Evolutionary conservation across 768 basidiomycete genomes (phyloP).

Genomic region (Lepiota venenata): DNA sequence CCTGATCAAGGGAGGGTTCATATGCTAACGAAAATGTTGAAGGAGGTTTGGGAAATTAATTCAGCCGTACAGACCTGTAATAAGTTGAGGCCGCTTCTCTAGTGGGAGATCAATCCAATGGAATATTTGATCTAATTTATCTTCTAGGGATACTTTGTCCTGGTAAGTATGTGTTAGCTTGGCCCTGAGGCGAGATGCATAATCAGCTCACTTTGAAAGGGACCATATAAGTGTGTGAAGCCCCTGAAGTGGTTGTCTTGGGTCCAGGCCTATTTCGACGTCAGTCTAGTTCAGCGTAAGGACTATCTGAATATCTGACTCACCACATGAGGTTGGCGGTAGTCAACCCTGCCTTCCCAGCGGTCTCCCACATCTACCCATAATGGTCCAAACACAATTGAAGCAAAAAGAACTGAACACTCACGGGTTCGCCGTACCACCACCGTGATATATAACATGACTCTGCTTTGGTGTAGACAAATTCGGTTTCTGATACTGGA

Average conservation of each 20-base stretch:
- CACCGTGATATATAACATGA: slow-evolving; percentile 67
- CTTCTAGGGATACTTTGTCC: slow-evolving; percentile 61
- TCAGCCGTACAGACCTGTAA: slow-evolving; percentile 50
- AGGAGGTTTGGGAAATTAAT: slow-evolving; percentile 2
- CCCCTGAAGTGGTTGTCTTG: slow-evolving; percentile 61
- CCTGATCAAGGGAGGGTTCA: slow-evolving; percentile 85
- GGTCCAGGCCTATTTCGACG: slow-evolving; percentile 72
- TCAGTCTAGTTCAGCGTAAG: background rate
- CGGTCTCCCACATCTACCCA: slow-evolving; percentile 87
- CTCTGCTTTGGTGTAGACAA: slow-evolving; percentile 65
- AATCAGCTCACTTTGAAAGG: slow-evolving; percentile 61
- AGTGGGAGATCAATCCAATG: slow-evolving; percentile 81
- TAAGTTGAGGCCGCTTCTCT: slow-evolving; percentile 69
- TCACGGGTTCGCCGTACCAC: slow-evolving; percentile 90
- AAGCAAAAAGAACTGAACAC: slow-evolving; percentile 13
- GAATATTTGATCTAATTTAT: slow-evolving; percentile 76
- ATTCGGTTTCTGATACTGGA: slow-evolving; percentile 55
- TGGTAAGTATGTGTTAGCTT: slow-evolving; percentile 15
- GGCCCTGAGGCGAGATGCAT: background rate
- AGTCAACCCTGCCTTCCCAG: slow-evolving; percentile 62
- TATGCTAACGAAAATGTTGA: slow-evolving; percentile 46
- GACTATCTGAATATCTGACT: slow-evolving; percentile 19
- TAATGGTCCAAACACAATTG: background rate
- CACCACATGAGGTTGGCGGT: slow-evolving; percentile 94
- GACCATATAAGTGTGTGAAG: slow-evolving; percentile 68